Conservation (phyloP, 139 green algal genomes). For the Volvox africanus region DNA sequence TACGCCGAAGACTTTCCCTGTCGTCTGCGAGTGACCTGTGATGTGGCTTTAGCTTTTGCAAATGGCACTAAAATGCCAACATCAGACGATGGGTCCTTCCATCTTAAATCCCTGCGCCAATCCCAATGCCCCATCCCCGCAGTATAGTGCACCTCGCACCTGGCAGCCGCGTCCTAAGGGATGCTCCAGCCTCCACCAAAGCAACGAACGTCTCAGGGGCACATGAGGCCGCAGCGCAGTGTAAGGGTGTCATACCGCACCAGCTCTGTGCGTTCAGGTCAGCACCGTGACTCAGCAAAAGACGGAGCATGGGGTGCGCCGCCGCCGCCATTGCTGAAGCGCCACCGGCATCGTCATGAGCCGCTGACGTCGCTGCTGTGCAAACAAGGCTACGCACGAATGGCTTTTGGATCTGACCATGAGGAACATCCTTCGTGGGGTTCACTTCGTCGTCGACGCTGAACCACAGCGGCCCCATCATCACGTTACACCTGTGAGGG, state of each 20-base stretch:
- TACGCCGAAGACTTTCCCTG: too few species aligned
- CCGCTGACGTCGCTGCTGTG: neutral
- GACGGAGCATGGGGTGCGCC: slow-evolving; percentile 24
- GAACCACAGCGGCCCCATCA: neutral
- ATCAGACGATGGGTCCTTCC: too few species aligned
- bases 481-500: neutral
- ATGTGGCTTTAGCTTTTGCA: too few species aligned
- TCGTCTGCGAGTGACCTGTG: too few species aligned
- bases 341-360: neutral
- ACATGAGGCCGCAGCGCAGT: slow-evolving; percentile 15
- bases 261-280: neutral
- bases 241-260: neutral
- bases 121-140: too few species aligned
- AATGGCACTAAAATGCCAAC: too few species aligned
- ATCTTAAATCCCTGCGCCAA: too few species aligned
- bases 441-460: slow-evolving; percentile 1
- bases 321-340: neutral
- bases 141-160: neutral
- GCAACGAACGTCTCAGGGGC: slow-evolving; percentile 1
- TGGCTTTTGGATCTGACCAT: neutral
- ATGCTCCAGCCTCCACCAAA: slow-evolving; percentile 7
- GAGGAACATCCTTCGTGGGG: neutral
- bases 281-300: slow-evolving; percentile 18
- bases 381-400: neutral
- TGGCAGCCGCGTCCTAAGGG: neutral